These are phyloP conservation scores for Aspergillus sclerotiicarbonarius DNA, from an alignment of 495 filamentous ascomycete genomes.

Conservation along the genomic window DNA sequence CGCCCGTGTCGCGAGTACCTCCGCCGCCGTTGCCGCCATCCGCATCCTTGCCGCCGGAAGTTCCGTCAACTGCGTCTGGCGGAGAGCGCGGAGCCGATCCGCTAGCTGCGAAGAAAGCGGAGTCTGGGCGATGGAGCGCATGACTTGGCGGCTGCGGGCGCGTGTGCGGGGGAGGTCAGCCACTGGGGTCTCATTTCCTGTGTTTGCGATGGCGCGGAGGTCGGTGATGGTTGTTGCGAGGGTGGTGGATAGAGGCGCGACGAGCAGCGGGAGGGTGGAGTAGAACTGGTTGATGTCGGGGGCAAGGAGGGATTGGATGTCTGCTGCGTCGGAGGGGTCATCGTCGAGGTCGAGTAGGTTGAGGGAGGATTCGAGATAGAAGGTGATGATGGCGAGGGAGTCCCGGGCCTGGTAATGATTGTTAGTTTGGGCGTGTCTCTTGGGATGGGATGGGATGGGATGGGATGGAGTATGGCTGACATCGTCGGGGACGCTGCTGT, in stretches of 20 bases:
- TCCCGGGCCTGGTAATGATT: constrained; percentile 32
- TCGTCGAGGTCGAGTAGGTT: constrained; percentile 24
- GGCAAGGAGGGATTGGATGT: constrained; percentile 33
- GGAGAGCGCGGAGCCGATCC: constrained; percentile 27
- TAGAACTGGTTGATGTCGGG: constrained; percentile 41
- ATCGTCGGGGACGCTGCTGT: constrained; percentile 34
- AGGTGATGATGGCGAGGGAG: constrained; percentile 32
- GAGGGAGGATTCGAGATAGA: constrained; percentile 39
- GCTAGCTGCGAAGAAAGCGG: constrained; percentile 28
- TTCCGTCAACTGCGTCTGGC: constrained; percentile 30
- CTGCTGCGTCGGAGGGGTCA: constrained; percentile 16
- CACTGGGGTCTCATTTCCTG: constrained; percentile 8
- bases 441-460: neutral
- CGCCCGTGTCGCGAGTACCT: constrained; percentile 32
- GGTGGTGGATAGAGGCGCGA: constrained; percentile 25
- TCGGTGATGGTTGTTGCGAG: constrained; percentile 26
- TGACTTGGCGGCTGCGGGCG: constrained; percentile 28
- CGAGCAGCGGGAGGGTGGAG: constrained; percentile 29
- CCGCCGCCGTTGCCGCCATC: constrained; percentile 40
- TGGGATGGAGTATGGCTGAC: constrained; percentile 18
- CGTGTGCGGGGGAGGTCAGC: constrained; percentile 20
- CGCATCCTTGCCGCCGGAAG: constrained; percentile 32
- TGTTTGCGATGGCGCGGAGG: constrained; percentile 30
- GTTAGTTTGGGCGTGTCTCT: neutral
- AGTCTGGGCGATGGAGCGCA: constrained; percentile 20